These are phyloP conservation scores for Eragrostis nindensis DNA, from an alignment of 176 grass and related monocot species.

Conservation along the genomic window DNA sequence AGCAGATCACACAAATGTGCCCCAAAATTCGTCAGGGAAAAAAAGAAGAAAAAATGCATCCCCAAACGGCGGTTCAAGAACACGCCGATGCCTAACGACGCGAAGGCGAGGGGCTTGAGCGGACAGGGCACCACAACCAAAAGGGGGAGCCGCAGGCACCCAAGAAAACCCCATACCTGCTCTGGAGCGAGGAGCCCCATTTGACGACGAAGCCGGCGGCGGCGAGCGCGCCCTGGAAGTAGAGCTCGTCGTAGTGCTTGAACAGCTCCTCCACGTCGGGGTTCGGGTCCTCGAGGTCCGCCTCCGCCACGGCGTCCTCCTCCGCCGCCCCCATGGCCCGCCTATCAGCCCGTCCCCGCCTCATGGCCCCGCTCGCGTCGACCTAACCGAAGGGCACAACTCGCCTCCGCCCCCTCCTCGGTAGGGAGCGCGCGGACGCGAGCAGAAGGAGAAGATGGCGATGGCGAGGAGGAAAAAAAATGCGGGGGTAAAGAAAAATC, in stretches of 20 bases:
- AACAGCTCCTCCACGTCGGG: conserved; percentile 62
- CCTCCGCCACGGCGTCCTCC: not conserved
- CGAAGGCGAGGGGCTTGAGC: not conserved
- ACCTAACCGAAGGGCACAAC: not conserved
- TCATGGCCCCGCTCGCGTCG: not conserved
- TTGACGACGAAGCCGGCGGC: conserved; percentile 48
- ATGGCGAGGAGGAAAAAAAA: not conserved
- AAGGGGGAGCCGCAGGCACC: not conserved
- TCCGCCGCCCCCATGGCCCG: conserved; percentile 11
- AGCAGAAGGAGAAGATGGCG: not conserved
- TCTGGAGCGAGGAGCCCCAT: conserved; percentile 38
- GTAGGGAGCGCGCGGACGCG: not conserved
- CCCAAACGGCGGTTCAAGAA: not conserved
- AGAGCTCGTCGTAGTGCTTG: conserved; percentile 59
- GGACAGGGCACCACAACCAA: not conserved
- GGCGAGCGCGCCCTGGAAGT: conserved; percentile 63
- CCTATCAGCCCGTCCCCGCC: not conserved
- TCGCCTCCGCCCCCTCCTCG: not conserved
- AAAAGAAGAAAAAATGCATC: not conserved
- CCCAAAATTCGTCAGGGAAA: not conserved
- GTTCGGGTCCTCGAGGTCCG: conserved; percentile 44
- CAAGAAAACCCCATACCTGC: conserved; percentile 43
- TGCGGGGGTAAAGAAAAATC: too few species aligned
- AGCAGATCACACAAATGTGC: not conserved
- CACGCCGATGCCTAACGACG: not conserved